phyloP scores from a whole-genome alignment of 176 grass and related monocot genomes.

The Otatea glauca region DNA sequence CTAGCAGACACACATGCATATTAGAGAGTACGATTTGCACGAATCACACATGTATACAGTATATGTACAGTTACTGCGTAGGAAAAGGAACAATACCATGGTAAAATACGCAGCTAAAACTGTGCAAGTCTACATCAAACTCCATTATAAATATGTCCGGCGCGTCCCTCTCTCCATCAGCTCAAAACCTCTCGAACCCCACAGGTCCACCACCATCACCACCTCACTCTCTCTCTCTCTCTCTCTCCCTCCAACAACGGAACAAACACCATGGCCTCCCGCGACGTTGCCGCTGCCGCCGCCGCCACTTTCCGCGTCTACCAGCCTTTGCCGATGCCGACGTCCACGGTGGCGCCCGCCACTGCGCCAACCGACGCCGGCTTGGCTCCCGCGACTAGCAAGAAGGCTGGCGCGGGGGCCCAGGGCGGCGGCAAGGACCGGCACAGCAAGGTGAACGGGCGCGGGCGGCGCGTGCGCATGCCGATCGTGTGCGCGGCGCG shows the following conservation, averaged over 20 bases:
- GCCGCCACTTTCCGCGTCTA: conserved; percentile 48
- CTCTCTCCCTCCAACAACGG: neutral
- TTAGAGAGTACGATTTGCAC: neutral
- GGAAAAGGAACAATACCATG: neutral
- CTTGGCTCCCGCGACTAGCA: conserved; percentile 9
- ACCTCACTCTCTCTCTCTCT: too few relatives aligned
- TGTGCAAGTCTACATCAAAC: conserved; percentile 16
- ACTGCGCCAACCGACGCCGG: neutral
- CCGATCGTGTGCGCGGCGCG: conserved; percentile 94
- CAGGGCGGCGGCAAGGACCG: conserved; percentile 67
- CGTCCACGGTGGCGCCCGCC: neutral
- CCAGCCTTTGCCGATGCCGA: conserved; percentile 24
- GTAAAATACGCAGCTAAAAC: conserved; percentile 14
- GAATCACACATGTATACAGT: neutral
- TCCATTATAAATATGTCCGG: conserved; percentile 51
- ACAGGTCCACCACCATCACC: conserved; percentile 24
- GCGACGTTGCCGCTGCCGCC: conserved; percentile 35
- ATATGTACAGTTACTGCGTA: too few relatives aligned
- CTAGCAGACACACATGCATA: neutral
- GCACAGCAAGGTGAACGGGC: conserved; percentile 97
- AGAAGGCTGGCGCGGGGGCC: conserved; percentile 41
- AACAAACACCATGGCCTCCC: conserved; percentile 41
- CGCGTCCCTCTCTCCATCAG: conserved; percentile 43
- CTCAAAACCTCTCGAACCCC: conserved; percentile 47
- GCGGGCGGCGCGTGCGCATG: conserved; percentile 91